Base-by-base conservation (phyloP, 2,329 filamentous ascomycete genomes). In the Clonostachys rosea region DNA sequence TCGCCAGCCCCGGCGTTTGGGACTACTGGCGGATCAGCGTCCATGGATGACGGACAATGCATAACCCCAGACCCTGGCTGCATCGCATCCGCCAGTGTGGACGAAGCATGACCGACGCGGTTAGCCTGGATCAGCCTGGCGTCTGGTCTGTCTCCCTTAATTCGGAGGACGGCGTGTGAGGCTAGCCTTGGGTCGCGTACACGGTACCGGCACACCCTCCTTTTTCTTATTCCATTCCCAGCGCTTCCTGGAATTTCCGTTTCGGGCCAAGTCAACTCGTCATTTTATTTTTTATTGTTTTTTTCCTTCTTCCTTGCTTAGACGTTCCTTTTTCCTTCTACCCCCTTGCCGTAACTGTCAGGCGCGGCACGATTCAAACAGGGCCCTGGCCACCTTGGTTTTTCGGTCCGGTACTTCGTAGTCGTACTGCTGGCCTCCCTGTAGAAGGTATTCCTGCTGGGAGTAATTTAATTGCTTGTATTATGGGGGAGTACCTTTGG, bases 11-110 rank as follows among this genome's bases (percentile, higher is more conserved):
- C 46, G 46, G 41, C 17, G 41, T 47, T 47, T 47, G 43, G 46
- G 46, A 37, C 45, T 30, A 30, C 24, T 47, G 45, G 45, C 48
- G 45, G 46, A 48, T 47, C 46, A 45, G 37, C 42, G 41, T n/a
- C 35, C 45, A 45, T 47, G 30, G 24, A 30, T 30, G 24, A 30
- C 24, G 24, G 24, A 30, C 24, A 30, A 30, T 30, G 24, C 24
- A 30, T 30, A 30, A 43, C 44, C 47, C 40, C 39, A 49, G 41
- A 46, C 43, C 43, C 40, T 40, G 30, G 44, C 34, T n/a, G 14
- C n/a, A 40, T 40, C 34, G 44, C 44, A 45, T 45, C 44, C 44
- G 44, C 20, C 44, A 18, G 44, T 40, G 34, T 37, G 44, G 44
- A 16, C 44, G 35, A 33, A 37, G 36, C 43, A 36, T 45, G 44